Evolutionary conservation across 2,329 filamentous ascomycete genomes (phyloP), one percentile per base, ranked within the genome.

Genomic region (Alternaria hordeiaustralica): DNA sequence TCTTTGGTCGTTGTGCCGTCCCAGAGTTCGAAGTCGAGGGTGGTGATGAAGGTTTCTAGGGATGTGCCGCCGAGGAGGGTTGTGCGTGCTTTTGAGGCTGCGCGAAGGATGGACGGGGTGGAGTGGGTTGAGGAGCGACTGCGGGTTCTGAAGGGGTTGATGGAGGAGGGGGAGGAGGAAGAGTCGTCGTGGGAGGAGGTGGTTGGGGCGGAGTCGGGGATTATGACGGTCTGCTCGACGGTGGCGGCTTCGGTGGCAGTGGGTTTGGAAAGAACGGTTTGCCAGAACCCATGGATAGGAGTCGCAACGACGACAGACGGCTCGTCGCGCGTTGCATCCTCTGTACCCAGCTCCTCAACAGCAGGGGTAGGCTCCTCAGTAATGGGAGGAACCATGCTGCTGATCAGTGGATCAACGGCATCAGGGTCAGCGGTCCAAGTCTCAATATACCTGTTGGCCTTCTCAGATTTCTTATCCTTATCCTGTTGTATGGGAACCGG

Each of bases 1-100:
- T 45, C 12, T 15, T 63, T 66, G 15, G 57, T 58, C 9, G 57
- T 58, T 2, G 49, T 55, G 12, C 55, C 54, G 28, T 60, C 43
- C 7, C 15, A 18, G 8, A 20, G 20, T 30, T 51, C 53, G 18
- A 66, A 58, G 20, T 44, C 13, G 11, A 66, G 47, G 13, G 8
- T 21, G 6, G 23, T 33, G 10, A 60, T 12, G 25, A 66, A 60
- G 4, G 30, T 26, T 3, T 50, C 56, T 7, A 63, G 20, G 3
- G 54, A 61, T 2, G 11, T 45, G 12, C 8, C 28, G 36, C 63
- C 60, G 11, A 66, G 54, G 26, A 54, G 53, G 10, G 56, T 61
- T 11, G 30, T 58, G 45, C 53, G 36, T n/a, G 51, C 55, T 9
- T 44, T 25, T n/a, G 54, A 36, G 6, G 44, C 13, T 21, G 58